Base-by-base conservation (phyloP, 1,139 yeast species). In the Geotrichum citri-aurantii region DNA sequence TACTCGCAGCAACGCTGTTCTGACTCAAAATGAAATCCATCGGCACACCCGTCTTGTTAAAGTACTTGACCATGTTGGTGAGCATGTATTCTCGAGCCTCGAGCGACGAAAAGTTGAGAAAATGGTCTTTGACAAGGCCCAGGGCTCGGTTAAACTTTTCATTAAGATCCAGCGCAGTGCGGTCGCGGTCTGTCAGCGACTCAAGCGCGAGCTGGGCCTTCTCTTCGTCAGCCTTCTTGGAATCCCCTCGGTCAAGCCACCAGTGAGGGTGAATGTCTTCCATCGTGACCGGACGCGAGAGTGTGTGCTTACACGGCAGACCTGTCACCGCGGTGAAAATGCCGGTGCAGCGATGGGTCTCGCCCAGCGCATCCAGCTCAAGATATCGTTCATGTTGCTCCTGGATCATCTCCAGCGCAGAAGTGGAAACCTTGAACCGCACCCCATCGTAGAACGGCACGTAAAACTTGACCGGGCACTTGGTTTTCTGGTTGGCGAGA, bases 401-500 rank as follows among this genome's bases (percentile, higher is more conserved):
- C 24, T 59, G 54, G n/a, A 59, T 59, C 57, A 59, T 58, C 46
- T 59, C 60, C 24, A 59, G 31, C 8, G 62, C 62, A 37, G 55
- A 58, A 3, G 50, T 48, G 3, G 62, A 59, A 21, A 59, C 50
- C 48, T 57, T 56, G 37, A 59, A 55, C 33, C 62, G 52, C 21
- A 59, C 60, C 27, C 50, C 56, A 40, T 59, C 60, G 40, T 57
- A 59, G 27, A 57, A 59, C 3, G 62, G 60, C 42, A 59, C 62
- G 52, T 49, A 59, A 40, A 47, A 59, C 46, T 59, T 59, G 12
- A 52, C 44, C 7, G 62, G 57, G 23, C 60, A 57, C 24, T 49
- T 31, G 12, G 52, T 51, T 24, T 54, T 55, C 31, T 59, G 59
- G 11, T 37, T 48, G 12, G 48, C 31, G 21, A 59, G 21, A 26